Percentiles rank a stretch among this genome's conserved stretches.
Evolutionary conservation across 2,329 filamentous ascomycete species (phyloP).

Genomic region (Neonectria sp.): DNA sequence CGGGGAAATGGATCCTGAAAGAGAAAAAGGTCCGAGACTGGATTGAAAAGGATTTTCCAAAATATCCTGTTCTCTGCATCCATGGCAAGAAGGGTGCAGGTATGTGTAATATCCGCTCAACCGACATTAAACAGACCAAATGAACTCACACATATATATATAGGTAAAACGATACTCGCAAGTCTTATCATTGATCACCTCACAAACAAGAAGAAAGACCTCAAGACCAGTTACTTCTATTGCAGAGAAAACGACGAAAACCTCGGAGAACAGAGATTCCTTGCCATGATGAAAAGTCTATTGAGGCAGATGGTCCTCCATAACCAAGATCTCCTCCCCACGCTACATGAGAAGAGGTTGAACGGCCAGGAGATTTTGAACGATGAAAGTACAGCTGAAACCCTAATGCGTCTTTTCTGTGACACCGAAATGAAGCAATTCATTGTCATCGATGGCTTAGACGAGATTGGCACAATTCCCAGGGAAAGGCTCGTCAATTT

Average conservation of each 20-base stretch:
- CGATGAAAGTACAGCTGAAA: slow-evolving; percentile 38
- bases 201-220: neutral
- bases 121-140: slow-evolving; percentile 20
- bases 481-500: slow-evolving; percentile 48
- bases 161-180: slow-evolving; percentile 60
- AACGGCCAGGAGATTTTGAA: slow-evolving; percentile 6
- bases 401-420: slow-evolving; percentile 51
- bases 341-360: slow-evolving; percentile 8
- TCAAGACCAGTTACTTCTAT: slow-evolving; percentile 57
- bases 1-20: slow-evolving; percentile 22
- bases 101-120: neutral
- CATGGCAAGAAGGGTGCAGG: slow-evolving; percentile 32
- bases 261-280: neutral
- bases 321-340: slow-evolving; percentile 14
- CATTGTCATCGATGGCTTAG: slow-evolving; percentile 61
- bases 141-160: neutral
- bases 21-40: slow-evolving; percentile 10
- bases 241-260: slow-evolving; percentile 52
- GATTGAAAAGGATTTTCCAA: slow-evolving; percentile 18
- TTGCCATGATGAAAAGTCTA: slow-evolving; percentile 19
- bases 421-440: slow-evolving; percentile 49
- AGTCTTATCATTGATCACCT: slow-evolving; percentile 55
- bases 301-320: slow-evolving; percentile 11
- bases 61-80: slow-evolving; percentile 23
- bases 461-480: slow-evolving; percentile 55